phyloP scores from a whole-genome alignment of 225 moss, liverwort and hornwort species.

The Antitrichia curtipendula region DNA sequence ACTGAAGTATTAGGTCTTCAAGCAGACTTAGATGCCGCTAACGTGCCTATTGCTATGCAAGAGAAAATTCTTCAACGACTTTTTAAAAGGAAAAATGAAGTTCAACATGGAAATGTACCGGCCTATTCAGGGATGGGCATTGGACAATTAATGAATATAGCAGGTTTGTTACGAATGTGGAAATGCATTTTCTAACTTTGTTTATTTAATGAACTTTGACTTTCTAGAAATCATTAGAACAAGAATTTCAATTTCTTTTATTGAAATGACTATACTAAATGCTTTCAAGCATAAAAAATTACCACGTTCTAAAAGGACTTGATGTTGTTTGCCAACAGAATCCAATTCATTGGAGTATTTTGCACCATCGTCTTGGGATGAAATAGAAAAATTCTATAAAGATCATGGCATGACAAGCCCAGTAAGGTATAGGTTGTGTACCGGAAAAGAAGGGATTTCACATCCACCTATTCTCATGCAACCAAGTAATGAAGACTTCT shows the following conservation, averaged over 20 bases:
- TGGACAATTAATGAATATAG: not conserved
- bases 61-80: not conserved
- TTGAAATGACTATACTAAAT: not conserved
- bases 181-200: too few species aligned
- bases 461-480: not conserved
- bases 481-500: not conserved
- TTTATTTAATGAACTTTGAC: too few species aligned
- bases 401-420: not conserved
- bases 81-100: not conserved
- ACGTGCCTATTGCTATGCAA: not conserved
- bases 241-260: rapidly evolving
- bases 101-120: rapidly evolving
- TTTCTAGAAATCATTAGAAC: not conserved
- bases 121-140: not conserved
- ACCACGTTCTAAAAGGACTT: too few species aligned
- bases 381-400: not conserved
- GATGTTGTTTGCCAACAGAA: too few species aligned
- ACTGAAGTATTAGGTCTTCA: not conserved
- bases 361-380: not conserved
- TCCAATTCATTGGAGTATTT: too few species aligned
- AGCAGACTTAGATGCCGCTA: not conserved
- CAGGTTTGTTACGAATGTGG: not conserved
- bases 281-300: too few species aligned
- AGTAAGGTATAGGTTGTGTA: not conserved
- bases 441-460: not conserved